These are phyloP conservation scores for Dovyalis caffra DNA, from an alignment of 345 rosid genomes.

Conservation along the genomic window DNA sequence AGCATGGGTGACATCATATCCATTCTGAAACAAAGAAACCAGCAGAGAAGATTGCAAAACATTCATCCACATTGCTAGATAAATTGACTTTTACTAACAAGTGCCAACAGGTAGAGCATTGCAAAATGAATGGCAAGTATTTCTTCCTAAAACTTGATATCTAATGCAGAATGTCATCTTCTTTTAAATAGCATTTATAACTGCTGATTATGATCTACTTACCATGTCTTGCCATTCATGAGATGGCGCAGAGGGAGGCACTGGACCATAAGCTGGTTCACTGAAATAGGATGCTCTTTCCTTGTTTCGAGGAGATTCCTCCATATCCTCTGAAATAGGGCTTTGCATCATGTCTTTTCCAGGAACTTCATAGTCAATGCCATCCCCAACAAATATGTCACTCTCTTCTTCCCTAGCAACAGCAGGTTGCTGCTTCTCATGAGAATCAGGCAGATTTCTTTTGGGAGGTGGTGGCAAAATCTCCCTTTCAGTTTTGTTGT, in stretches of 20 bases:
- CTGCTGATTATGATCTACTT: slow-evolving; percentile 24
- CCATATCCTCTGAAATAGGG: slow-evolving; percentile 97
- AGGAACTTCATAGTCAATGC: slow-evolving; percentile 70
- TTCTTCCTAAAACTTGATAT: neutral
- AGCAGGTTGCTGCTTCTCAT: slow-evolving; percentile 54
- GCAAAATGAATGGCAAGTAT: neutral
- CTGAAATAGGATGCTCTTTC: slow-evolving; percentile 66
- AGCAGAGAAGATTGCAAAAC: neutral
- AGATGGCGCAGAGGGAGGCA: slow-evolving; percentile 61
- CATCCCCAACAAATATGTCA: slow-evolving; percentile 91
- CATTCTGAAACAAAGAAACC: slow-evolving; percentile 51
- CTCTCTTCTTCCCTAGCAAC: slow-evolving; percentile 68
- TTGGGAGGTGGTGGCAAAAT: slow-evolving; percentile 54
- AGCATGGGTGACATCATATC: slow-evolving; percentile 68
- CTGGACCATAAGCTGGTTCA: slow-evolving; percentile 81
- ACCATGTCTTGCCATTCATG: slow-evolving; percentile 86
- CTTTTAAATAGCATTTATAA: too few relatives aligned
- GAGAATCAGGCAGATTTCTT: slow-evolving; percentile 45
- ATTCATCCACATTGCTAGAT: neutral
- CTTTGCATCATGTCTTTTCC: slow-evolving; percentile 77
- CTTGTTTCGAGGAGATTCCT: slow-evolving; percentile 90
- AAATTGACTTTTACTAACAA: neutral
- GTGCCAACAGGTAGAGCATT: neutral
- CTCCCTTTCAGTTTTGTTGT: slow-evolving; percentile 46
- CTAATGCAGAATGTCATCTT: neutral